Conservation (phyloP, 2,329 filamentous ascomycete species). For the Pseudocercospora eumusae region DNA sequence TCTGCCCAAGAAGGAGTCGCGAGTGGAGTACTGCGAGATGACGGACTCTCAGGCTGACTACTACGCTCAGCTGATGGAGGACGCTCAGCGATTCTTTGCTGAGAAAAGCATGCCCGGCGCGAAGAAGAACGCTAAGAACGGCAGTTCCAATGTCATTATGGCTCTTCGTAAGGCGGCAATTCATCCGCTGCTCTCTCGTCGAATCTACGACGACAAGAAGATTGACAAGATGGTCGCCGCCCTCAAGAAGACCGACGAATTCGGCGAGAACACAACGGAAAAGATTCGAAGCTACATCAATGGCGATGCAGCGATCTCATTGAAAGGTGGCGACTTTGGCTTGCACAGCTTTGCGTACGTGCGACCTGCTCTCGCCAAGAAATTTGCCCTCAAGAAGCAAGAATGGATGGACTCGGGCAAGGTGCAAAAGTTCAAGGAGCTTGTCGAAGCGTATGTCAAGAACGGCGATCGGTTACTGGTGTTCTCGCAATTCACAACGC, state of each 20-base stretch:
- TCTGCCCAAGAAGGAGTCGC: constrained; percentile 75
- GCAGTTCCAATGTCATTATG: constrained; percentile 62
- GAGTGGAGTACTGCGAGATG: constrained; percentile 79
- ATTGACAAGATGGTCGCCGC: constrained; percentile 67
- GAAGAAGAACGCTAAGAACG: constrained; percentile 53
- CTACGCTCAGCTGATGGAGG: constrained; percentile 69
- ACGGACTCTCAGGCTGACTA: constrained; percentile 69
- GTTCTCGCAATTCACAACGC: constrained; percentile 90
- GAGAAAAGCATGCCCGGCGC: constrained; percentile 55
- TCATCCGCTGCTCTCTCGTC: constrained; percentile 83
- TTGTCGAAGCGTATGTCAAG: constrained; percentile 70
- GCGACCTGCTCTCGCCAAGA: constrained; percentile 54
- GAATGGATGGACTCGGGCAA: constrained; percentile 76
- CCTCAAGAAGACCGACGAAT: constrained; percentile 38
- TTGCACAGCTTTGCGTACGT: constrained; percentile 58
- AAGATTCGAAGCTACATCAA: constrained; percentile 64
- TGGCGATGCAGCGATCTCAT: constrained; percentile 64
- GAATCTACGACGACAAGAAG: constrained; percentile 72
- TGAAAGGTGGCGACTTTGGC: constrained; percentile 75
- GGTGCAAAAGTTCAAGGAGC: constrained; percentile 73
- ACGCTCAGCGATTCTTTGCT: constrained; percentile 61
- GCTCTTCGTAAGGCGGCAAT: constrained; percentile 89
- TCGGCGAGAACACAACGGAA: constrained; percentile 37
- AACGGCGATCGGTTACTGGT: constrained; percentile 86
- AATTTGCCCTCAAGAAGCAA: constrained; percentile 59